Evolutionary conservation across 441 rosid genomes (phyloP).

Genomic region (Arabidopsis hybrid): DNA sequence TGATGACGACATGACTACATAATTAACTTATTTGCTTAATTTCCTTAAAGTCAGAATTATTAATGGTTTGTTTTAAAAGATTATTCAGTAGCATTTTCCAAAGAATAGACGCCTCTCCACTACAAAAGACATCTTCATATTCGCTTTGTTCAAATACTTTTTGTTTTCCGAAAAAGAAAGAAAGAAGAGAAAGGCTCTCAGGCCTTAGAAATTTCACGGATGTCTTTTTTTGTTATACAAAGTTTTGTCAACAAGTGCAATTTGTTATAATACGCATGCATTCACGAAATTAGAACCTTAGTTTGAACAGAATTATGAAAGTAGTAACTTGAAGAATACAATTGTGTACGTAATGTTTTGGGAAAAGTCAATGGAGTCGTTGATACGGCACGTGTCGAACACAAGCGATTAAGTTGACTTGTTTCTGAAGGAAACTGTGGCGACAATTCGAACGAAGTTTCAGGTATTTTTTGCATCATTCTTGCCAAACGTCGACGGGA

Average conservation of each 20-base stretch:
- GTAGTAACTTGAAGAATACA: background rate
- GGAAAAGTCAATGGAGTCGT: slow-evolving; percentile 22
- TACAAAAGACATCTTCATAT: background rate
- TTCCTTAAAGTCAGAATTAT: too few species aligned
- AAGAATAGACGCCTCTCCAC: slow-evolving; percentile 8
- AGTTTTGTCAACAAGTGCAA: slow-evolving; percentile 1
- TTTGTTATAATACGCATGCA: background rate
- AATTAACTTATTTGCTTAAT: too few species aligned
- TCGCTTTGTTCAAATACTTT: background rate
- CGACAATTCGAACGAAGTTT: slow-evolving; percentile 28
- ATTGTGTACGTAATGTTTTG: slow-evolving; percentile 1
- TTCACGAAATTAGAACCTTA: background rate
- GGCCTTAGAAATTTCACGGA: background rate
- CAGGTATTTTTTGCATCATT: slow-evolving; percentile 14
- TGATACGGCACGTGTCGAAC: slow-evolving; percentile 37
- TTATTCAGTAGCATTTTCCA: background rate
- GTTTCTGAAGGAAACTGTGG: background rate
- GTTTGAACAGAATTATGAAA: background rate
- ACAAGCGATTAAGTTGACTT: slow-evolving; percentile 18
- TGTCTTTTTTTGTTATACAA: background rate
- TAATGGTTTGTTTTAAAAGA: too few species aligned
- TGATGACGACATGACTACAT: background rate
- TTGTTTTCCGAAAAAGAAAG: background rate
- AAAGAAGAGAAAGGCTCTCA: background rate
- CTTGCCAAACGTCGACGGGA: background rate